phyloP scores from a whole-genome alignment of 768 basidiomycete genomes.

The Cantharellus anzutake region DNA sequence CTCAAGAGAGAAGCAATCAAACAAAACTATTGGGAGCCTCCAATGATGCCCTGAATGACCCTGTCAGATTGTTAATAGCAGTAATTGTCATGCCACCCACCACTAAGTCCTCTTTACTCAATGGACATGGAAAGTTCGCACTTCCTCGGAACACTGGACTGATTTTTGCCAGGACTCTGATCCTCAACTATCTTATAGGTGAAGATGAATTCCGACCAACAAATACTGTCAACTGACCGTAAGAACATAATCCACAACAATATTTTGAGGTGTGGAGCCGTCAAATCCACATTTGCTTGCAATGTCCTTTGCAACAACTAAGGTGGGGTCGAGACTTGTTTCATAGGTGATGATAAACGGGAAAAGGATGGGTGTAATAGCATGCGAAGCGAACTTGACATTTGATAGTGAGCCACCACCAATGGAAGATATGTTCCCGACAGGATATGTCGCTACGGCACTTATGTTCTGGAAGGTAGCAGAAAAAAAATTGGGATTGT shows the following conservation, averaged over 20 bases:
- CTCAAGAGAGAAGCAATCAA: too few relatives aligned
- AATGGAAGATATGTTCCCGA: slow-evolving; percentile 41
- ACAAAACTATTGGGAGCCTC: too few relatives aligned
- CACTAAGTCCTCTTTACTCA: neutral
- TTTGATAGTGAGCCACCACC: slow-evolving; percentile 37
- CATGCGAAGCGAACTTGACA: slow-evolving; percentile 27
- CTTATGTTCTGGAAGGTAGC: slow-evolving; percentile 45
- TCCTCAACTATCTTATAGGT: neutral
- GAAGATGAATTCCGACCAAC: neutral
- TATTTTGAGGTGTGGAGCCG: slow-evolving; percentile 24
- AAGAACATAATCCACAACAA: slow-evolving; percentile 47
- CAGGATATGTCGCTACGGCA: slow-evolving; percentile 46
- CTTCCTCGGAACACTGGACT: neutral
- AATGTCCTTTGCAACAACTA: slow-evolving; percentile 39
- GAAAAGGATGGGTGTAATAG: slow-evolving; percentile 50
- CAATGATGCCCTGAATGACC: too few relatives aligned
- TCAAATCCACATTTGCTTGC: slow-evolving; percentile 39
- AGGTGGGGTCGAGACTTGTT: slow-evolving; percentile 29
- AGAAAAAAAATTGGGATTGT: slow-evolving; percentile 66
- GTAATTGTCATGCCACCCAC: too few relatives aligned
- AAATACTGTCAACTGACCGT: slow-evolving; percentile 21
- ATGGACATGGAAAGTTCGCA: neutral
- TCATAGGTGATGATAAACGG: slow-evolving; percentile 54
- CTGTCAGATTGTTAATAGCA: too few relatives aligned
- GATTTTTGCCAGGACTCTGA: neutral